Evolutionary conservation across 352 stramenopile genomes (phyloP), one percentile per base, ranked within the genome.

Genomic region (Pseudoperonospora humuli): DNA sequence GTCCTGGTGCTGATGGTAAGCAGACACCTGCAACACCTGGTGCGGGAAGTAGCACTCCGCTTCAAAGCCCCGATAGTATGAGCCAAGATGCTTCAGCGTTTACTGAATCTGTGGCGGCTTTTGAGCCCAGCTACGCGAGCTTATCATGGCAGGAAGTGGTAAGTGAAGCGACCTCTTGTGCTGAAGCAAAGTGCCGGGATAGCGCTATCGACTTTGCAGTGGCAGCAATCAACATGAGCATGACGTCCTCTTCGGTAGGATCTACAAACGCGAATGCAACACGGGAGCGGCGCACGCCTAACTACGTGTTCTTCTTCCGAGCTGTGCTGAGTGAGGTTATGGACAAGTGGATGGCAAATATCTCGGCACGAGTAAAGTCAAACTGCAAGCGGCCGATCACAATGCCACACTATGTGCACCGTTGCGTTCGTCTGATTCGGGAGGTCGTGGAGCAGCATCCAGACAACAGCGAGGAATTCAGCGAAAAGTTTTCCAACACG

Each of bases 271-370:
- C 71, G 17, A 88, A 88, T 51, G 74, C 79, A 8, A 91, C 74
- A 15, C 70, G 76, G 44, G 75, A 87, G 50, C 69, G 79, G 27
- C 67, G 74, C 21, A 86, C 72, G 9, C 79, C 79, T 39, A 91
- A 88, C 56, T 91, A 91, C 55, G 67, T 91, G 17, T 93, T 93
- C 50, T 84, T 93, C 37, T 71, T 93, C 13, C 67, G 82, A 35
- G 82, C 77, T 15, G 64, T 92, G 19, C 56, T 93, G 25, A 89
- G 66, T 36, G 82, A 93, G 49, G 72, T 77, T 3, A 91, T 93
- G 82, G 79, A 93, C 58, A 93, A 93, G 49, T 93, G 82, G 82
- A 86, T 91, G 75, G 75, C 76, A 13, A 86, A 79, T 29, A 67
- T 89, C 7, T 71, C 62, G 3, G 58, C 68, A 18, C 61, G 75